Percentiles rank a stretch among this genome's conserved stretches.
These are phyloP conservation scores for Pseudopyricularia cyperi DNA, from an alignment of 2,329 filamentous ascomycete genomes.

Conservation along the genomic window DNA sequence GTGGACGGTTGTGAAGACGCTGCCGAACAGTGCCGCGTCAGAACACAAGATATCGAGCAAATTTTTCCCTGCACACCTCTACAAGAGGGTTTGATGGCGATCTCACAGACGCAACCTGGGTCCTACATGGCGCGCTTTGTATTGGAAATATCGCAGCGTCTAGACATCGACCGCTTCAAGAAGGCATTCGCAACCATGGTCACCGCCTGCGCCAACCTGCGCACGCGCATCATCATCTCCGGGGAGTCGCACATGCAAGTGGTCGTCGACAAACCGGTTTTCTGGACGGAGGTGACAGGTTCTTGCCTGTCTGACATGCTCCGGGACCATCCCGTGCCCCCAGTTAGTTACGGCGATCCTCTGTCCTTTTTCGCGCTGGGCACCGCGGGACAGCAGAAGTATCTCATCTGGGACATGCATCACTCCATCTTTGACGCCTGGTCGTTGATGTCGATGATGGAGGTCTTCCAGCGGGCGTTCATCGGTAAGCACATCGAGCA, in stretches of 20 bases:
- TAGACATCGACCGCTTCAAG: neutral
- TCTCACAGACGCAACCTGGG: conserved; percentile 3
- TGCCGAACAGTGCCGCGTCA: neutral
- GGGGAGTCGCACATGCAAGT: neutral
- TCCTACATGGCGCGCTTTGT: conserved; percentile 3
- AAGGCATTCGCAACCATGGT: neutral
- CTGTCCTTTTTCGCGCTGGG: conserved; percentile 31
- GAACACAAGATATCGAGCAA: conserved; percentile 4
- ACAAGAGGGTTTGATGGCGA: conserved; percentile 10
- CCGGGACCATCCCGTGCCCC: conserved; percentile 13
- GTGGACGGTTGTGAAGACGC: too few relatives aligned
- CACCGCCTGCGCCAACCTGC: conserved; percentile 5
- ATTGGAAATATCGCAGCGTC: neutral
- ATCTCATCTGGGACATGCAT: conserved; percentile 18
- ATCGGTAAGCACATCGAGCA: neutral
- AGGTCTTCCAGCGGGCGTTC: conserved; percentile 20
- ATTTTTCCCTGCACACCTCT: conserved; percentile 11
- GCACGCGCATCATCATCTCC: conserved; percentile 7
- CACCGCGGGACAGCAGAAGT: conserved; percentile 16
- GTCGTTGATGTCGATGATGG: conserved; percentile 33
- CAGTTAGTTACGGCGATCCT: conserved; percentile 24
- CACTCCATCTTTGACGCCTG: conserved; percentile 20
- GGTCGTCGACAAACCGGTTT: conserved; percentile 12
- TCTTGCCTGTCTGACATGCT: neutral
- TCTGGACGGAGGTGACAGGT: conserved; percentile 16